Evolutionary conservation across 495 filamentous ascomycete species (phyloP), one percentile per base, ranked within the genome.

Genomic region (Penicillium paxilli): DNA sequence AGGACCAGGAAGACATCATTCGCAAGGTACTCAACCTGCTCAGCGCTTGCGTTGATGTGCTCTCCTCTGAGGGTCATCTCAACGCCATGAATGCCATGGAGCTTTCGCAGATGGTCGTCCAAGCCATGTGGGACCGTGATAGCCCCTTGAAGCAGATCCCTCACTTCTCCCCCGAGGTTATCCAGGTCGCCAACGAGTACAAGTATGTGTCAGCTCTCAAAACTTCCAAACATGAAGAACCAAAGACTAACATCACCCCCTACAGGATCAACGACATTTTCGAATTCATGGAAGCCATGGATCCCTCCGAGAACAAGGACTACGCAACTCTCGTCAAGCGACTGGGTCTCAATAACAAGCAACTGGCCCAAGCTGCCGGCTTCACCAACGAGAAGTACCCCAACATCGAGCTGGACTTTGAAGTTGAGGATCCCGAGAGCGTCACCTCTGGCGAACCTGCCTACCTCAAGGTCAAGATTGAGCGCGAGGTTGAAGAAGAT

Each of bases 51-150:
- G 94, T 98, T 12, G 94, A 99, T 66, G 91, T 99, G 11, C 83
- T 99, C 41, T 96, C 91, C 8, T 97, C 93, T 5, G 92, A 98
- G 51, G 95, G 93, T 44, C 92, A 98, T 55, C 73, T 98, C 46
- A 99, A 98, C 64, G 93, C 94, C 51, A 94, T 96, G 86, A 90
- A 86, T 61, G 94, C 95, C 22, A 99, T 99, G 94, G 94, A 99
- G 71, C 89, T 99, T 86, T 96, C 91, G 20, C 94, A 99, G 71
- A 99, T 99, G 94, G 89, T 93, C 50, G 92, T 99, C 17, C 94
- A 99, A 71, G 92, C 90, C 24, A 96, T 97, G 90, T 99, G 94
- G 94, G 92, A 98, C 75, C 88, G 91, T 20, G 94, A 99, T 70
- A 94, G 89, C 57, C 91, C 95, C 41, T 80, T 99, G 47, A 96